Conservation (phyloP, 108 stramenopile species). For the Phaeodactylum tricornutum region DNA sequence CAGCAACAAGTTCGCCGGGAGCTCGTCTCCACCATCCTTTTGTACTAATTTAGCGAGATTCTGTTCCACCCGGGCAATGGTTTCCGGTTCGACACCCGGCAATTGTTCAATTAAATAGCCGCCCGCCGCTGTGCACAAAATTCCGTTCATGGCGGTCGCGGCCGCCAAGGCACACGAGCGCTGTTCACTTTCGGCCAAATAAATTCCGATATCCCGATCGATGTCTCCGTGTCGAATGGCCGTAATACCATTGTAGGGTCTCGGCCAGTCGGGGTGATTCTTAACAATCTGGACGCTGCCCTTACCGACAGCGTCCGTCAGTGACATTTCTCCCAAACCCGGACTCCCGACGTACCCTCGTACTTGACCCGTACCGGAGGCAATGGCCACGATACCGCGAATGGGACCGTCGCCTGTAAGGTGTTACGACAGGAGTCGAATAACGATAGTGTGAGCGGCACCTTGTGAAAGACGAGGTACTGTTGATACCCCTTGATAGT, state of each 20-base stretch:
- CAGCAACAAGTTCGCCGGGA: constrained; percentile 59
- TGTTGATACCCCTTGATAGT: too few species aligned
- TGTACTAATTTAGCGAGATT: constrained; percentile 65
- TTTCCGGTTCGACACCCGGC: constrained; percentile 50
- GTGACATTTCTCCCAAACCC: constrained; percentile 40
- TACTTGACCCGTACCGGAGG: constrained; percentile 50
- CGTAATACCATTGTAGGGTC: constrained; percentile 85
- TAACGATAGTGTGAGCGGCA: too few species aligned
- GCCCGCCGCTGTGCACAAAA: constrained; percentile 77
- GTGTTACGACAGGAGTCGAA: not conserved
- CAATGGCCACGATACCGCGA: constrained; percentile 61
- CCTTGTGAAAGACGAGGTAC: too few species aligned
- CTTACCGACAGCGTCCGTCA: constrained; percentile 64
- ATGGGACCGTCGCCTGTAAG: constrained; percentile 55
- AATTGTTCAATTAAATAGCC: constrained; percentile 83
- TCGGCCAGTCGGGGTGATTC: constrained; percentile 83
- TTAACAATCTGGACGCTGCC: constrained; percentile 79
- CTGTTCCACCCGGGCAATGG: constrained; percentile 35
- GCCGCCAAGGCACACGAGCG: constrained; percentile 80
- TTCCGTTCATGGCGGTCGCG: constrained; percentile 53
- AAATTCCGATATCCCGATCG: constrained; percentile 78
- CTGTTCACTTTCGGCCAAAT: constrained; percentile 81
- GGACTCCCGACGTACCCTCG: constrained; percentile 76
- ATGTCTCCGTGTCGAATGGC: constrained; percentile 68
- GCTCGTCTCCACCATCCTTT: constrained; percentile 54